Base-by-base conservation (phyloP, 306 rosid genomes). In the Fagus crenata region DNA sequence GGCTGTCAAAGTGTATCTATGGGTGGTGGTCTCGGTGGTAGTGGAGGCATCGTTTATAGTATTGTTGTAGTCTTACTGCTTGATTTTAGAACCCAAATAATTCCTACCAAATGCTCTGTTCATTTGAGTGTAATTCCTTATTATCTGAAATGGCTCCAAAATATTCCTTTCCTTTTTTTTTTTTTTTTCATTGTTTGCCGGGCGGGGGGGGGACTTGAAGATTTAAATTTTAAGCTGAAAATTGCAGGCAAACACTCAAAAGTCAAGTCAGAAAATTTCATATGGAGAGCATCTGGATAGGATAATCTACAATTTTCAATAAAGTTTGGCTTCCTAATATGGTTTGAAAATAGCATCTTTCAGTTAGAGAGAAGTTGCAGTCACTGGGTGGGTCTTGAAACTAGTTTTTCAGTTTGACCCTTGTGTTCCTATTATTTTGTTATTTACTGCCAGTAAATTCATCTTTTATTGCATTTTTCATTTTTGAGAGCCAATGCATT, bases 401-500 rank as follows among this genome's bases (percentile, higher is more conserved):
- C 41, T 61, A 33, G 1, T 40, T 70, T 35, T 4, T 65, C 31
- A 39, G 67, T 74, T 60, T 68, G 28, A 53, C 72, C 39, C 65
- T 53, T 53, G 11, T 51, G 9, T 58, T 76, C 31, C 41, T 67
- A 13, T 65, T 39, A 39, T 75, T 14, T 4, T 41, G 31, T 81
- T 42, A 7, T 53, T 49, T 56, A 53, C 70, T 75, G 33, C 77
- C 55, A 64, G n/a, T 40, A 39, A 39, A 39, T 65, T 43, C 53
- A 31, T 72, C 51, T 79, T 69, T 58, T 60, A 31, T 49, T 79
- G 46, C 42, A 74, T 59, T 14, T 59, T 41, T 13, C 14, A 53
- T 72, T 46, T 67, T 42, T 60, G 31, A 28, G 65, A 72, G 12
- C 3, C 18, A 70, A 60, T 72, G 22, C 54, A 58, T 51, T 61